Conservation (phyloP, 2,329 filamentous ascomycete genomes). For the Coniochaeta ligniaria region DNA sequence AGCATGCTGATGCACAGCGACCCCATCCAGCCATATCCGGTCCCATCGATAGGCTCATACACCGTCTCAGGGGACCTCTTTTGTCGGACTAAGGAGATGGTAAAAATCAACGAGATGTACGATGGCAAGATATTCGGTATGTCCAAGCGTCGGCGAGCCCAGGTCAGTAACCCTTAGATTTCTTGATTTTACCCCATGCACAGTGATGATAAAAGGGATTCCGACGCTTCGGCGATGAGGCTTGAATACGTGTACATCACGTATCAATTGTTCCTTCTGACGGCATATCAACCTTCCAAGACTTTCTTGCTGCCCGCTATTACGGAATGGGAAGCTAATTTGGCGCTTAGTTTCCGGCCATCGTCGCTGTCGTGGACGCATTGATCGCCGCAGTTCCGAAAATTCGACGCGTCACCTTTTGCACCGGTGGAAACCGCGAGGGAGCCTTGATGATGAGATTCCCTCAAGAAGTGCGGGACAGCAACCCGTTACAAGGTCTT, state of each 20-base stretch:
- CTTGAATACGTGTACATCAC: neutral
- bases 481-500: constrained; percentile 48
- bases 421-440: constrained; percentile 77
- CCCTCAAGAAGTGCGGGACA: constrained; percentile 47
- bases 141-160: constrained; percentile 64
- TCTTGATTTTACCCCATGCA: neutral
- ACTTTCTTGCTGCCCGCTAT: neutral
- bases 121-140: constrained; percentile 64
- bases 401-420: constrained; percentile 72
- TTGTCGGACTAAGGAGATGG: constrained; percentile 42
- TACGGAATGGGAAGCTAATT: neutral
- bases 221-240: neutral
- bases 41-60: constrained; percentile 77
- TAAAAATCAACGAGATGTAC: constrained; percentile 38
- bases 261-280: constrained; percentile 1
- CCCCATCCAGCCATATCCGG: constrained; percentile 68
- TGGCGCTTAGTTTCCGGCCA: constrained; percentile 68
- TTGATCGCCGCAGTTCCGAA: constrained; percentile 62
- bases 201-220: neutral
- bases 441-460: constrained; percentile 72
- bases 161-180: neutral
- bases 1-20: constrained; percentile 81
- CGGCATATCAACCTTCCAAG: neutral
- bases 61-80: constrained; percentile 57
- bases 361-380: constrained; percentile 71